These are phyloP conservation scores for Radiomyces spectabilis DNA, from an alignment of 192 early-diverging fungal genomes.

Conservation along the genomic window DNA sequence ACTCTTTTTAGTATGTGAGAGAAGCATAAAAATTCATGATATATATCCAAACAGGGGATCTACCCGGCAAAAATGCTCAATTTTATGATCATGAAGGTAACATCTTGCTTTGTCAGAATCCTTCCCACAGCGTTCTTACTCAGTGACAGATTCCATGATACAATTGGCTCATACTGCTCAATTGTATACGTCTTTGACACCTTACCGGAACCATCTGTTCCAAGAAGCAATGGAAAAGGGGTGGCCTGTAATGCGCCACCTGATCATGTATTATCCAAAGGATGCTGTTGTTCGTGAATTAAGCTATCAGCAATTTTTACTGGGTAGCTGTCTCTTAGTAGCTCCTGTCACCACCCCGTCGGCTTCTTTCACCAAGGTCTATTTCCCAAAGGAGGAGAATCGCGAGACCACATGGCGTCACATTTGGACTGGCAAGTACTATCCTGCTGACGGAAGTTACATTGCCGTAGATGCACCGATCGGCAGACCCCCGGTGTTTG, in stretches of 20 bases:
- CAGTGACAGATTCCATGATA: conserved; percentile 16
- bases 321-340: conserved; percentile 26
- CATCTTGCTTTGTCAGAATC: neutral
- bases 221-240: conserved; percentile 25
- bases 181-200: conserved; percentile 18
- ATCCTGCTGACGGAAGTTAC: conserved; percentile 18
- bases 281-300: conserved; percentile 19
- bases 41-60: conserved; percentile 1
- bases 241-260: conserved; percentile 30
- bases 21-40: no score
- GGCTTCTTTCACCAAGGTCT: conserved; percentile 25
- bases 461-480: conserved; percentile 25
- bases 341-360: conserved; percentile 24
- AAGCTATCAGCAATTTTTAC: conserved; percentile 32
- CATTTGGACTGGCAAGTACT: conserved; percentile 28
- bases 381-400: conserved; percentile 23
- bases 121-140: no score
- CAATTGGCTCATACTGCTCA: conserved; percentile 23
- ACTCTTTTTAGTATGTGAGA: neutral
- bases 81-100: conserved; percentile 33
- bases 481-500: conserved; percentile 28
- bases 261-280: conserved; percentile 26
- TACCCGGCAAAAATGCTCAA: conserved; percentile 29
- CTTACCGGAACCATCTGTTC: conserved; percentile 21
- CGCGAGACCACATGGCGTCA: conserved; percentile 20